These are phyloP conservation scores for Coemansia sp. DNA, from an alignment of 192 early-diverging fungal species.

Conservation along the genomic window DNA sequence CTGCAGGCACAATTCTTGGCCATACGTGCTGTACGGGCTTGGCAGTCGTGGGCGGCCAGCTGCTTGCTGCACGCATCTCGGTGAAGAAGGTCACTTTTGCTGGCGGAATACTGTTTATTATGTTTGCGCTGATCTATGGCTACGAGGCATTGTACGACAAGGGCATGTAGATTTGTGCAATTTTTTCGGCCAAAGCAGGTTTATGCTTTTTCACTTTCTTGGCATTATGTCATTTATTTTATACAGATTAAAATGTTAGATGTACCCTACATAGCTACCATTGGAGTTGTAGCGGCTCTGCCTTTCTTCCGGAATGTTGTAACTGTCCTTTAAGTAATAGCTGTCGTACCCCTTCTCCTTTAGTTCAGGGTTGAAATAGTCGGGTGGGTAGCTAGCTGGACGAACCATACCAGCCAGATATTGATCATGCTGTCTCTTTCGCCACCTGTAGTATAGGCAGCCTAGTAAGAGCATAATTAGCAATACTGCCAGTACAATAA, in stretches of 20 bases:
- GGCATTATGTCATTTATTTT: too few relatives aligned
- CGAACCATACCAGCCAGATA: neutral
- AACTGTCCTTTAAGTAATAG: neutral
- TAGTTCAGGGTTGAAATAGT: neutral
- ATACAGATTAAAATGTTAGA: neutral
- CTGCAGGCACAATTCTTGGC: constrained; percentile 81
- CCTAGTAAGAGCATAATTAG: neutral
- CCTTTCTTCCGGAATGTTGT: neutral
- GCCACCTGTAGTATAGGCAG: neutral
- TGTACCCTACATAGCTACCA: constrained; percentile 7
- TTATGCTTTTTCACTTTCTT: too few relatives aligned
- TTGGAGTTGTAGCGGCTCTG: constrained; percentile 8
- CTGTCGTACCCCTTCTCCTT: neutral
- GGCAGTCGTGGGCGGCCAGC: constrained; percentile 91
- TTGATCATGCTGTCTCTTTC: neutral
- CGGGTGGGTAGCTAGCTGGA: neutral
- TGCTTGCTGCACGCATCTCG: constrained; percentile 81
- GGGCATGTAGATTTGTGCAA: neutral
- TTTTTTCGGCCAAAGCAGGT: neutral
- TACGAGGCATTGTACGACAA: constrained; percentile 52
- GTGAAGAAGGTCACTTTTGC: constrained; percentile 82
- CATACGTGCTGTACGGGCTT: constrained; percentile 89
- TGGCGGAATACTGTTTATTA: constrained; percentile 84
- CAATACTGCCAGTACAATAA: neutral
- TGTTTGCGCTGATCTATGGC: constrained; percentile 75